Conservation (phyloP, 2,329 filamentous ascomycete genomes). For the Tolypocladium capitatum region DNA sequence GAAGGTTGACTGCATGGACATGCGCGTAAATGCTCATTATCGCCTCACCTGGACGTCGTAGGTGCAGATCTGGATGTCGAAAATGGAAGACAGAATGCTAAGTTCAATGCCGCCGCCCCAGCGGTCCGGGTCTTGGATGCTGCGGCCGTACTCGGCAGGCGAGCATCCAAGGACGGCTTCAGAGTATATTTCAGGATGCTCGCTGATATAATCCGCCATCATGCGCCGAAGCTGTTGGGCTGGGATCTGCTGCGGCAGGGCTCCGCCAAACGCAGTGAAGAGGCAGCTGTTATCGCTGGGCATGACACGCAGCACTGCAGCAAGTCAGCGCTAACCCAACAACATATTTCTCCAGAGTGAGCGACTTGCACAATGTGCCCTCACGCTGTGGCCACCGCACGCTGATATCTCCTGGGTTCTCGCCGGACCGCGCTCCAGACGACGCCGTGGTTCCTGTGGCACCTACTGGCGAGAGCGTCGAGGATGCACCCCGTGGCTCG, state of each 20-base stretch:
- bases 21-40: neutral
- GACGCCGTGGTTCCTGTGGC: neutral
- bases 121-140: constrained; percentile 65
- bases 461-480: neutral
- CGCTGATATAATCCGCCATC: constrained; percentile 66
- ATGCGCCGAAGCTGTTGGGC: constrained; percentile 53
- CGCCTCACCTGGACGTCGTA: constrained; percentile 54
- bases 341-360: neutral
- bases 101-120: constrained; percentile 94
- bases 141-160: constrained; percentile 64
- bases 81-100: constrained; percentile 70
- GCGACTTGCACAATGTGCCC: constrained; percentile 33
- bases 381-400: constrained; percentile 35
- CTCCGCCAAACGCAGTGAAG: constrained; percentile 77
- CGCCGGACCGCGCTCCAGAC: neutral
- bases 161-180: constrained; percentile 63
- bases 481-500: constrained; percentile 14
- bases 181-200: constrained; percentile 58
- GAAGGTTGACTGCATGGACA: neutral
- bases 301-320: constrained; percentile 75
- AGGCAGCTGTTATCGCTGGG: constrained; percentile 93
- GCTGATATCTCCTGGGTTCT: constrained; percentile 19
- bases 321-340: constrained; percentile 1
- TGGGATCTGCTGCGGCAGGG: constrained; percentile 47
- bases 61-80: constrained; percentile 72